A percentile compares a stretch with the other conserved stretches of the same genome.
Conservation (phyloP, 805 yeast species). For the Tetrapisispora taiwanensis region DNA sequence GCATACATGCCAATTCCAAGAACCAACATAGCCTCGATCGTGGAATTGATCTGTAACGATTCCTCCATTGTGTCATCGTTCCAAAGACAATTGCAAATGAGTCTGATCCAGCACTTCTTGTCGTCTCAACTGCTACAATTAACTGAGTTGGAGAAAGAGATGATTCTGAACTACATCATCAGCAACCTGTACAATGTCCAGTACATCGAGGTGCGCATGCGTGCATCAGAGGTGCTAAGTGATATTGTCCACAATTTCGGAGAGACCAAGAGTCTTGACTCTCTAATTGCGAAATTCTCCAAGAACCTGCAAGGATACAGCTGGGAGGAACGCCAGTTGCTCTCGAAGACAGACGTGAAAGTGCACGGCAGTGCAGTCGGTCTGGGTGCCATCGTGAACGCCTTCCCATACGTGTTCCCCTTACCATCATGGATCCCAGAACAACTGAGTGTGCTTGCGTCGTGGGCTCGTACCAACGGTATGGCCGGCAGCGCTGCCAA, state of each 20-base stretch:
- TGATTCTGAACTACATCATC: slow-evolving; percentile 41
- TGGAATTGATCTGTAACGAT: slow-evolving; percentile 35
- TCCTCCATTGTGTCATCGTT: slow-evolving; percentile 35
- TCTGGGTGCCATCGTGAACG: slow-evolving; percentile 73
- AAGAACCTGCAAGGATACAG: slow-evolving; percentile 3
- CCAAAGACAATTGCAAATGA: slow-evolving; percentile 54
- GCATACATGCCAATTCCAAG: slow-evolving; percentile 38
- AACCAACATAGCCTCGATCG: slow-evolving; percentile 35
- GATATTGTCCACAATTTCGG: slow-evolving; percentile 60
- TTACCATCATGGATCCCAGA: slow-evolving; percentile 83
- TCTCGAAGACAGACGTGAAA: slow-evolving; percentile 32
- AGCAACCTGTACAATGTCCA: slow-evolving; percentile 44
- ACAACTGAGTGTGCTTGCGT: slow-evolving; percentile 57
- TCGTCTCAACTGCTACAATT: slow-evolving; percentile 55
- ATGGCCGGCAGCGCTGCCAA: slow-evolving; percentile 75
- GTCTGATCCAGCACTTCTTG: slow-evolving; percentile 58
- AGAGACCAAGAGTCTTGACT: slow-evolving; percentile 16
- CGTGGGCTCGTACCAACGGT: slow-evolving; percentile 63
- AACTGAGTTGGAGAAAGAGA: slow-evolving; percentile 34
- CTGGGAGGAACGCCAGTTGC: slow-evolving; percentile 24
- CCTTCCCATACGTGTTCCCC: slow-evolving; percentile 82
- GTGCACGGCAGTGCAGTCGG: slow-evolving; percentile 84
- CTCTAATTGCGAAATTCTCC: background rate
- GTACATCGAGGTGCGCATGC: slow-evolving; percentile 63
- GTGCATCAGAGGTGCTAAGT: slow-evolving; percentile 60